A percentile compares a stretch with the other conserved stretches of the same genome.
Conservation (phyloP, 1,284 basidiomycete genomes). For the Ustilago shanxiensis region DNA sequence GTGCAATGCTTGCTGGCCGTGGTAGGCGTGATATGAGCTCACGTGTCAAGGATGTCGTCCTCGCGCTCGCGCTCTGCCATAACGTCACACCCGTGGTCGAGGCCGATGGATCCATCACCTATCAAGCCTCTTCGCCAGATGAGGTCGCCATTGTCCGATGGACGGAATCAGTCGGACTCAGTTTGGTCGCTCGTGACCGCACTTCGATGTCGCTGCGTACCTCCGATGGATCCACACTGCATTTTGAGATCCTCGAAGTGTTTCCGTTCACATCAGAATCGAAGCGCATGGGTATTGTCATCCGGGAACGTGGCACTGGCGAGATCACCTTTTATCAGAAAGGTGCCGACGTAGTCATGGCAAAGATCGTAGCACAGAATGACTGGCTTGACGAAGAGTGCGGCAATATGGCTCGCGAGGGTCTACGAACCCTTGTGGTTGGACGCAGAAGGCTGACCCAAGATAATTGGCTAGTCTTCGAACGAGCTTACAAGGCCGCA, state of each 20-base stretch:
- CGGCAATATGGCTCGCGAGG: constrained; percentile 98
- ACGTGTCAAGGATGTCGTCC: constrained; percentile 90
- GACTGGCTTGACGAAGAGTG: constrained; percentile 99
- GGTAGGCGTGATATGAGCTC: constrained; percentile 95
- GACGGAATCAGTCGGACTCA: constrained; percentile 94
- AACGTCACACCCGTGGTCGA: constrained; percentile 96
- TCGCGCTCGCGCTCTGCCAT: constrained; percentile 94
- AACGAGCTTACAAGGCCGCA: constrained; percentile 81
- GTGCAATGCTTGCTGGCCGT: constrained; percentile 81
- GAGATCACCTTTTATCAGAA: constrained; percentile 94
- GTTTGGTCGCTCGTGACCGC: constrained; percentile 87
- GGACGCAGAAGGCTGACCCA: constrained; percentile 82
- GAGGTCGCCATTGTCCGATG: constrained; percentile 99
- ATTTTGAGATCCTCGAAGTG: constrained; percentile 89
- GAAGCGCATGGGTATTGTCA: constrained; percentile 98
- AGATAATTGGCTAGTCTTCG: constrained; percentile 82
- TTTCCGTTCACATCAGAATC: constrained; percentile 98
- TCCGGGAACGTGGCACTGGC: constrained; percentile 81
- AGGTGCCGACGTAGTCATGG: constrained; percentile 98
- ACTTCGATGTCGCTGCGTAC: constrained; percentile 77
- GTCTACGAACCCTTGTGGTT: constrained; percentile 91
- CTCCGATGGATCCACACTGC: constrained; percentile 70
- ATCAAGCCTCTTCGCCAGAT: constrained; percentile 98
- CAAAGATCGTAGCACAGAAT: constrained; percentile 90
- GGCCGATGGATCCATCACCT: constrained; percentile 92